Percentiles rank a stretch among this genome's conserved stretches.
Conservation (phyloP, 768 basidiomycete genomes). For the Auricularia heimuer region DNA sequence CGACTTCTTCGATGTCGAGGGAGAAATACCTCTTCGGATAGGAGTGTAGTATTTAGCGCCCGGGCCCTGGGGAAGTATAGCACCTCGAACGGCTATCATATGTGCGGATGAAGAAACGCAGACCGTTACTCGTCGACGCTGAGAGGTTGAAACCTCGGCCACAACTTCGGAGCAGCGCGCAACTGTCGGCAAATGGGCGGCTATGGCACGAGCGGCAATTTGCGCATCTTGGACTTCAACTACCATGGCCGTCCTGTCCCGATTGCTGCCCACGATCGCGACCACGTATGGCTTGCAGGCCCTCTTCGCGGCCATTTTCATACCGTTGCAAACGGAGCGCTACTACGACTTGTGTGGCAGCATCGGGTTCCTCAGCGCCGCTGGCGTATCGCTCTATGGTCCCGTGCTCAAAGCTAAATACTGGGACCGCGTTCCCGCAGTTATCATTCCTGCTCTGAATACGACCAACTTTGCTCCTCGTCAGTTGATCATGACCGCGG, state of each 20-base stretch:
- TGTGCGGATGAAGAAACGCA: too few relatives aligned
- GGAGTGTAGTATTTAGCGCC: too few relatives aligned
- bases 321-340: constrained; percentile 54
- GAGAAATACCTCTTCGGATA: too few relatives aligned
- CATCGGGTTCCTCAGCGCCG: constrained; percentile 54
- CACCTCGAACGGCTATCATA: too few relatives aligned
- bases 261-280: constrained; percentile 37
- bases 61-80: too few relatives aligned
- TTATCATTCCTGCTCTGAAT: constrained; percentile 29
- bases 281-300: constrained; percentile 45
- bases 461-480: constrained; percentile 42
- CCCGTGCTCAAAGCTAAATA: constrained; percentile 43
- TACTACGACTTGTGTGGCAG: constrained; percentile 62
- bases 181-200: too few relatives aligned
- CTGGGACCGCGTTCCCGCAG: constrained; percentile 27
- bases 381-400: constrained; percentile 52
- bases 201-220: too few relatives aligned
- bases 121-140: too few relatives aligned
- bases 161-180: too few relatives aligned
- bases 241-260: constrained; percentile 41
- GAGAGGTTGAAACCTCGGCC: too few relatives aligned
- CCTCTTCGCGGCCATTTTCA: constrained; percentile 51
- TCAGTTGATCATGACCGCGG: constrained; percentile 48
- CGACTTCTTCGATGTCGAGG: too few relatives aligned
- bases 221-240: too few relatives aligned